Evolutionary conservation across 805 yeast genomes (phyloP).

Genomic region (Barnettozyma sp.): DNA sequence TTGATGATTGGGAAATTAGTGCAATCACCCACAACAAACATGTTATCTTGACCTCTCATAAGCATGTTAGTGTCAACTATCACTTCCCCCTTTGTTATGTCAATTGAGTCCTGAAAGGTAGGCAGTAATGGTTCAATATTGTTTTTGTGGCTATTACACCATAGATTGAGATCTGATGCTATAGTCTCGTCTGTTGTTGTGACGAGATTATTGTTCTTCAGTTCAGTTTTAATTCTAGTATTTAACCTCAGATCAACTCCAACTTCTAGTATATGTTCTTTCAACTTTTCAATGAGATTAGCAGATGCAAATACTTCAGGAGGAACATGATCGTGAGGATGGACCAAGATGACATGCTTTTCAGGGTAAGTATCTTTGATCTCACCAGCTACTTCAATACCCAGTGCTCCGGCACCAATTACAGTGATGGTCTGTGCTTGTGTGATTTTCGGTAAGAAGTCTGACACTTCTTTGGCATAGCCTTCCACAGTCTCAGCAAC

Average conservation of each 20-base stretch:
- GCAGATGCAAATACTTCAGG: conserved; percentile 29
- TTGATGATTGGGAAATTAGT: conserved; percentile 32
- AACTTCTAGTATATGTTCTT: conserved; percentile 12
- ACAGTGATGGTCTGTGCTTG: conserved; percentile 34
- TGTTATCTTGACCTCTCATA: conserved; percentile 21
- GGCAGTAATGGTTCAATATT: conserved; percentile 27
- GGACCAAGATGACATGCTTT: conserved; percentile 33
- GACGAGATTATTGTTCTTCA: conserved; percentile 18
- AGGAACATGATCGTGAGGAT: conserved; percentile 37
- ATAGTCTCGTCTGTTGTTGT: conserved; percentile 25
- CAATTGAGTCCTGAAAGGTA: conserved; percentile 21
- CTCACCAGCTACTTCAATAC: conserved; percentile 46
- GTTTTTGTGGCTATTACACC: conserved; percentile 33
- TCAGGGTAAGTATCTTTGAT: conserved; percentile 33
- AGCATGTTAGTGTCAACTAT: conserved; percentile 24
- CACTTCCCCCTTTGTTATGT: conserved; percentile 18
- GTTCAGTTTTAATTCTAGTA: conserved; percentile 27
- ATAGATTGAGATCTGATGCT: conserved; percentile 29
- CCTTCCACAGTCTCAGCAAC: conserved; percentile 32
- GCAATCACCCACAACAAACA: conserved; percentile 35
- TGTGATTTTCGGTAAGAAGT: conserved; percentile 28
- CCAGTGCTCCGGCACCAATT: conserved; percentile 49
- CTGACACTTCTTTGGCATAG: conserved; percentile 38
- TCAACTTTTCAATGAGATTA: conserved; percentile 16
- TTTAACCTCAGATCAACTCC: conserved; percentile 26